Evolutionary conservation across 805 yeast genomes (phyloP).

Genomic region (Yamadazyma scolyti): DNA sequence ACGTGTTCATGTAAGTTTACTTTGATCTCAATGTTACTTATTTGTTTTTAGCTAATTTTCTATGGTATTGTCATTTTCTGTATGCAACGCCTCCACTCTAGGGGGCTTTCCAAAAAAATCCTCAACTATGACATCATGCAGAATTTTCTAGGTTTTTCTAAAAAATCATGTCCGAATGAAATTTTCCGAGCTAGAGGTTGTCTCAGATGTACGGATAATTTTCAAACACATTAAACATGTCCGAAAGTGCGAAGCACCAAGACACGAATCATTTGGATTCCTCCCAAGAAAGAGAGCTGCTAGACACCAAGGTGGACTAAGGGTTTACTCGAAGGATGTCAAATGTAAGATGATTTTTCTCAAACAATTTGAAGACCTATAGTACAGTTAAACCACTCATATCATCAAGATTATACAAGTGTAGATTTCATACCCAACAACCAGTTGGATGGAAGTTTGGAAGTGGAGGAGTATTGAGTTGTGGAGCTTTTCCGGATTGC

Average conservation of each 20-base stretch:
- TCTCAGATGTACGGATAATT: too few relatives aligned
- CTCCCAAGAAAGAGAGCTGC: constrained; percentile 99
- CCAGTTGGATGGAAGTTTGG: constrained; percentile 96
- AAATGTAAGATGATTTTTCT: constrained; percentile 61
- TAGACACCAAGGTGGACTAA: constrained; percentile 96
- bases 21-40: too few relatives aligned
- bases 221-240: constrained; percentile 71
- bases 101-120: too few relatives aligned
- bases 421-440: constrained; percentile 73
- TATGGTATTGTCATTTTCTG: too few relatives aligned
- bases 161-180: too few relatives aligned
- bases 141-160: too few relatives aligned
- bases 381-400: constrained; percentile 52
- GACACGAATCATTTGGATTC: constrained; percentile 99
- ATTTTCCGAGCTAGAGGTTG: too few relatives aligned
- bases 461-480: constrained; percentile 75
- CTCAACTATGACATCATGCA: too few relatives aligned
- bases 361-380: constrained; percentile 69
- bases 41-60: too few relatives aligned
- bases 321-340: constrained; percentile 81
- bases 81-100: too few relatives aligned
- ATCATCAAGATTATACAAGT: constrained; percentile 83
- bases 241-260: constrained; percentile 99
- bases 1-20: too few relatives aligned
- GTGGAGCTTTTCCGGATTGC: constrained; percentile 81